These are phyloP conservation scores for Choanephora cucurbitarum DNA, from an alignment of 371 early-diverging fungal genomes.

Conservation along the genomic window DNA sequence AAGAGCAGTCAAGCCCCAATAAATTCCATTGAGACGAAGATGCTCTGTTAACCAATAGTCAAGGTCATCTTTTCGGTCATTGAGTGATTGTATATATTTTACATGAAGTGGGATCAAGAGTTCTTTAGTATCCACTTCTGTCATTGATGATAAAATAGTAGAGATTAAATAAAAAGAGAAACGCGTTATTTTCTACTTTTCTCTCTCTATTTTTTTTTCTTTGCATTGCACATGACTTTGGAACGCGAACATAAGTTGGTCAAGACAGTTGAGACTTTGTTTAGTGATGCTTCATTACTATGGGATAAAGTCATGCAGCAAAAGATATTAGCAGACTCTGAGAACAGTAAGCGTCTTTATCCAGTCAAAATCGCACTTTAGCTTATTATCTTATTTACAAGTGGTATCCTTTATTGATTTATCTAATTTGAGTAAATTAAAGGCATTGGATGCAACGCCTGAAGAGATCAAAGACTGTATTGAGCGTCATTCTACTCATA, in stretches of 20 bases:
- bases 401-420: constrained; percentile 31
- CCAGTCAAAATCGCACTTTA: no score
- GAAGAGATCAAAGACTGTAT: constrained; percentile 33
- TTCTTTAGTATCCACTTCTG: background rate
- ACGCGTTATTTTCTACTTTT: background rate
- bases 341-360: constrained; percentile 31
- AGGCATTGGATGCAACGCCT: constrained; percentile 18
- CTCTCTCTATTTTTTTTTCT: constrained; percentile 1
- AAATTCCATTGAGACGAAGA: constrained; percentile 88
- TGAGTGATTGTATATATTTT: constrained; percentile 76
- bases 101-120: constrained; percentile 65
- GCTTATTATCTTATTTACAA: constrained; percentile 4
- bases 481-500: constrained; percentile 7
- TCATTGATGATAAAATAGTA: no score
- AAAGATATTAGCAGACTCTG: constrained; percentile 25
- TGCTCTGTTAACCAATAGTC: constrained; percentile 96
- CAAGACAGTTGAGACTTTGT: constrained; percentile 41
- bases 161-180: background rate
- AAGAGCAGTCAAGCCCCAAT: constrained; percentile 93
- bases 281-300: constrained; percentile 44
- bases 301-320: constrained; percentile 43
- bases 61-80: constrained; percentile 79
- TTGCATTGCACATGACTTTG: background rate
- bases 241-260: constrained; percentile 26
- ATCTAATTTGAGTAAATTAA: constrained; percentile 22